Conservation (phyloP, 2,329 filamentous ascomycete species). For the Tolypocladium tropicale region DNA sequence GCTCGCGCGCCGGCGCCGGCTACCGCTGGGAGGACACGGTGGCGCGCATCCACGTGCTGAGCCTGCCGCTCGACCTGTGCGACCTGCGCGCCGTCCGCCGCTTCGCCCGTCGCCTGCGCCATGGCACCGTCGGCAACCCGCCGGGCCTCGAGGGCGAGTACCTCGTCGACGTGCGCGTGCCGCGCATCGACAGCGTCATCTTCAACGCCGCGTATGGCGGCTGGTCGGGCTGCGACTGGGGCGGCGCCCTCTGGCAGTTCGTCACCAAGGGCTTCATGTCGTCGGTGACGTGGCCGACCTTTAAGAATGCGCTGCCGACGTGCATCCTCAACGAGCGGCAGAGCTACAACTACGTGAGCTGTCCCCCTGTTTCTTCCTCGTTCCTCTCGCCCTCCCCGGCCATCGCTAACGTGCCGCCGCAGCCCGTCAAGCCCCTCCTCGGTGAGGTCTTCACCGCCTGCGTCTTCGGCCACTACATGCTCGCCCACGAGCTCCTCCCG, state of each 20-base stretch:
- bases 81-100: constrained; percentile 40
- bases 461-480: constrained; percentile 88
- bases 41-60: constrained; percentile 46
- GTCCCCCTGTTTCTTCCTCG: too few species aligned
- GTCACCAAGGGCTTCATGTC: constrained; percentile 52
- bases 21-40: constrained; percentile 29
- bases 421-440: constrained; percentile 48
- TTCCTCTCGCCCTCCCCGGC: not conserved
- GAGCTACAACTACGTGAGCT: constrained; percentile 22
- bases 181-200: constrained; percentile 67
- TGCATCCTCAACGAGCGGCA: constrained; percentile 30
- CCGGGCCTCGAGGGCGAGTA: constrained; percentile 24
- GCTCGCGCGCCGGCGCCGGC: constrained; percentile 23
- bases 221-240: constrained; percentile 71
- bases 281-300: constrained; percentile 66
- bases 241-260: constrained; percentile 39
- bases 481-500: constrained; percentile 70
- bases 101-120: constrained; percentile 36
- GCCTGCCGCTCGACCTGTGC: constrained; percentile 50
- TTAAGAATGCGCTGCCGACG: constrained; percentile 53
- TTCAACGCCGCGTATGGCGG: constrained; percentile 86
- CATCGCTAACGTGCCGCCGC: constrained; percentile 11
- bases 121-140: constrained; percentile 34
- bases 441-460: constrained; percentile 86
- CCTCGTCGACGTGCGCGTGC: constrained; percentile 39